Base-by-base conservation (phyloP, 2,329 filamentous ascomycete species). In the Paradendryphiella salina region DNA sequence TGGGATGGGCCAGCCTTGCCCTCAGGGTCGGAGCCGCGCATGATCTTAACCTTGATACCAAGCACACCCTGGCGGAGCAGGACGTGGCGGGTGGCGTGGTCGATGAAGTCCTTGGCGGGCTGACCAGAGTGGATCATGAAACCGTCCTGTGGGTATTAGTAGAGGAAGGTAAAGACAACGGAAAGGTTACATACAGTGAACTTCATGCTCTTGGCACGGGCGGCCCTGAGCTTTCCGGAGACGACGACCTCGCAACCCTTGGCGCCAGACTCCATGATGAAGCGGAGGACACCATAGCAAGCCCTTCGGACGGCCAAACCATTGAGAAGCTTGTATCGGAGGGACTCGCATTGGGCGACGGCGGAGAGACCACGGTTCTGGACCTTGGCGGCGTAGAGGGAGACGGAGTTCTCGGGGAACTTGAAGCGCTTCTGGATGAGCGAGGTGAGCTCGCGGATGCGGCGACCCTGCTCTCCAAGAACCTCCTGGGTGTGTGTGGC, bases 111-210 rank as follows among this genome's bases (percentile, higher is more conserved):
- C 82, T 95, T 93, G 76, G 93, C 94, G 75, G 94, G 94, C 80
- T 99, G 94, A 82, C 94, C 94, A 75, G 94, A 99, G 90, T 99
- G 94, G 82, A 99, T 99, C 94, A 99, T 99, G 90, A 99, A 99
- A 78, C 94, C 94, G 80, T 99, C 85, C 84, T 85, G 34, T 1
- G 11, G 31, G 13, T 56, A 52, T 70, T 53, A 72, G 58, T 53
- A 48, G 46, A 5, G 10, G 14, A 37, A 21, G 35, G 38, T 11
- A 39, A 21, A 33, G 49, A 18, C 14, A 23, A 15, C 8, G 20
- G 14, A 23, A 39, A n/a, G 26, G 36, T 14, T 43, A 51, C 82
- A 61, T 83, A 86, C 92, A 80, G 94, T 99, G 88, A 99, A 99
- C 88, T 99, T 99, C 94, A 99, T 99, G 83, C 85, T 90, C 90